Evolutionary conservation across 2,329 filamentous ascomycete genomes (phyloP).

Genomic region (Fusarium papillatum): DNA sequence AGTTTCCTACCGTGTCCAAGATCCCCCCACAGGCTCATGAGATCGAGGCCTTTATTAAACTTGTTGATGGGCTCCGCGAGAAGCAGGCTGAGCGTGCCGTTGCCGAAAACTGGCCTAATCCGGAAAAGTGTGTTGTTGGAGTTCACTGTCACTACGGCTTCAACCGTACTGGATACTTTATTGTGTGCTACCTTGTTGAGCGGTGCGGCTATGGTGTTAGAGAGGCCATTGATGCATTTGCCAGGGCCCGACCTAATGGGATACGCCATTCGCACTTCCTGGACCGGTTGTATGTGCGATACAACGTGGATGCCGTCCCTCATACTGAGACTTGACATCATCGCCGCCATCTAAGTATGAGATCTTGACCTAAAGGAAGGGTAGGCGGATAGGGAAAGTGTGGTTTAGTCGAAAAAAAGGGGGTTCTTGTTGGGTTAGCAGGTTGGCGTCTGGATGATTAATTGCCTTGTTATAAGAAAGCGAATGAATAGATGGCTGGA

Average conservation of each 20-base stretch:
- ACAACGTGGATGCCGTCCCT: slow-evolving; percentile 56
- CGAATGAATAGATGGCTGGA: slow-evolving; percentile 8
- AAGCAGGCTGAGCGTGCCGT: slow-evolving; percentile 58
- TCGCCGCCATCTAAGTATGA: neutral
- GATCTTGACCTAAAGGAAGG: neutral
- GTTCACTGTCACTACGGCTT: slow-evolving; percentile 98
- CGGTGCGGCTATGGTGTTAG: slow-evolving; percentile 78
- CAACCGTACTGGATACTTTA: slow-evolving; percentile 93
- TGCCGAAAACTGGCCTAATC: slow-evolving; percentile 56
- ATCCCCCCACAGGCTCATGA: slow-evolving; percentile 77
- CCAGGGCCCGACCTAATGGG: slow-evolving; percentile 79
- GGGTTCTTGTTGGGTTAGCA: neutral
- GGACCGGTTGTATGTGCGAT: slow-evolving; percentile 85
- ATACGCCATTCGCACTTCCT: slow-evolving; percentile 93
- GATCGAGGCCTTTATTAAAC: slow-evolving; percentile 65
- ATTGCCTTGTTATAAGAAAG: neutral
- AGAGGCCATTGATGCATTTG: slow-evolving; percentile 85
- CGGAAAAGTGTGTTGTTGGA: slow-evolving; percentile 69
- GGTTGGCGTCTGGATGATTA: slow-evolving; percentile 14
- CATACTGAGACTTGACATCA: slow-evolving; percentile 1
- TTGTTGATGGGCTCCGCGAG: slow-evolving; percentile 71
- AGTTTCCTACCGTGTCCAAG: slow-evolving; percentile 94
- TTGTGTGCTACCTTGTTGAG: slow-evolving; percentile 93
- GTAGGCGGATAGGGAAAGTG: neutral
- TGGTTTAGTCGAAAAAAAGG: neutral